Percentiles rank a stretch among this genome's conserved stretches.
phyloP scores from a whole-genome alignment of 2,329 filamentous ascomycete species.

The Ophiocordyceps camponoti-rufipedis region DNA sequence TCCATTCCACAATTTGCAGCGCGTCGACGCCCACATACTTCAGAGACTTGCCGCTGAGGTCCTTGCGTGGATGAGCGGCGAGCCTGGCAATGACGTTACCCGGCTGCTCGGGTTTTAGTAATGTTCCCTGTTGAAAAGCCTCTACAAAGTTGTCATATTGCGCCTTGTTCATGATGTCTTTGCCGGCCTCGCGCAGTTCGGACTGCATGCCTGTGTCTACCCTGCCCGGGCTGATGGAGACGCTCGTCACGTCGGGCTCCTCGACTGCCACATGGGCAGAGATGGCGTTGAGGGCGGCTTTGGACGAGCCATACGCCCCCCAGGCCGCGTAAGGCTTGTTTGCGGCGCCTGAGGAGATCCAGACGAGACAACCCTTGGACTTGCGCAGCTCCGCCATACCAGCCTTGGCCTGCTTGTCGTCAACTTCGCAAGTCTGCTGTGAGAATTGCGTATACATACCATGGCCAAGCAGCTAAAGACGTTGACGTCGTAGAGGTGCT shows the following conservation, averaged over 20 bases:
- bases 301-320: slow-evolving; percentile 68
- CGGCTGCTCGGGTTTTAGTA: slow-evolving; percentile 70
- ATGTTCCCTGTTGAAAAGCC: slow-evolving; percentile 48
- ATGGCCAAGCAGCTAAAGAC: slow-evolving; percentile 69
- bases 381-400: slow-evolving; percentile 51
- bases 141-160: slow-evolving; percentile 52
- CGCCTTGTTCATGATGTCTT: slow-evolving; percentile 27
- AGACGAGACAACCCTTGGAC: slow-evolving; percentile 52
- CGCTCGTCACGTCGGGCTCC: slow-evolving; percentile 54
- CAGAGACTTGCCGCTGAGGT: slow-evolving; percentile 61
- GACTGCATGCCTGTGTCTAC: slow-evolving; percentile 84
- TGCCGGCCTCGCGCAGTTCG: slow-evolving; percentile 49
- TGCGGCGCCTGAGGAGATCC: slow-evolving; percentile 67
- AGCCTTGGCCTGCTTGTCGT: slow-evolving; percentile 42
- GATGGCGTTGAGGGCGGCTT: slow-evolving; percentile 70
- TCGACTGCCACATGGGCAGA: slow-evolving; percentile 55
- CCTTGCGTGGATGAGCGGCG: slow-evolving; percentile 42
- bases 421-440: neutral
- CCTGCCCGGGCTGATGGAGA: slow-evolving; percentile 61
- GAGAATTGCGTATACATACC: slow-evolving; percentile 26
- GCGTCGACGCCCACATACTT: slow-evolving; percentile 27
- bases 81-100: slow-evolving; percentile 74
- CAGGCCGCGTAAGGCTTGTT: slow-evolving; percentile 48
- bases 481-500: slow-evolving; percentile 60
- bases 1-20: neutral